A percentile compares a stretch with the other conserved stretches of the same genome.
Conservation (phyloP, 2,329 filamentous ascomycete species). For the Sclerotinia subarctica region DNA sequence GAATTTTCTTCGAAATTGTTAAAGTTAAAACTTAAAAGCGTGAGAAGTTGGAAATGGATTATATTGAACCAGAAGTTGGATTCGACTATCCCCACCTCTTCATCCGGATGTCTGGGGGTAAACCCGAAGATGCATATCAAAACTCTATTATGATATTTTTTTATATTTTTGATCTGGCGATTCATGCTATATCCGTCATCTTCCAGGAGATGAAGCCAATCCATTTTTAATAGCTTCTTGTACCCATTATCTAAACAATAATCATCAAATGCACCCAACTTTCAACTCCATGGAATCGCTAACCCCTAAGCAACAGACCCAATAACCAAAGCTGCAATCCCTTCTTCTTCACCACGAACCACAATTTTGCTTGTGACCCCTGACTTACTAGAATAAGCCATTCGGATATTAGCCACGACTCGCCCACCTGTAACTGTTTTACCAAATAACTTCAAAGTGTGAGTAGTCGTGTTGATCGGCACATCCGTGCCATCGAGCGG, state of each 20-base stretch:
- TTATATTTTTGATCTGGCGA: constrained; percentile 20
- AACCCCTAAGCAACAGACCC: constrained; percentile 63
- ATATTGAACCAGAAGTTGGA: neutral
- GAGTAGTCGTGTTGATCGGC: constrained; percentile 80
- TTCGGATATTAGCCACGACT: constrained; percentile 82
- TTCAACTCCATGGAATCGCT: constrained; percentile 33
- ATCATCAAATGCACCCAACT: constrained; percentile 29
- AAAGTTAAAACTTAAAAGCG: neutral
- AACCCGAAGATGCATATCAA: neutral
- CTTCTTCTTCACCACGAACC: constrained; percentile 87
- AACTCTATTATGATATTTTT: constrained; percentile 9
- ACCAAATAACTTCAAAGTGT: constrained; percentile 92
- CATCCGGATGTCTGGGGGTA: neutral
- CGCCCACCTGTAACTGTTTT: constrained; percentile 90
- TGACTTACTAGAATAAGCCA: constrained; percentile 90
- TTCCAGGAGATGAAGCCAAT: constrained; percentile 21
- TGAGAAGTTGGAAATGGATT: neutral
- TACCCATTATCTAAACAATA: constrained; percentile 36
- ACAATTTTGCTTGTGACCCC: constrained; percentile 96
- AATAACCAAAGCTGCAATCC: constrained; percentile 79
- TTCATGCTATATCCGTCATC: constrained; percentile 20
- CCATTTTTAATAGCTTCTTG: constrained; percentile 22
- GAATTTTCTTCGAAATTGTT: neutral
- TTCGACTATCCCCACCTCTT: neutral
- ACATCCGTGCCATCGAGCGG: constrained; percentile 93